phyloP scores from a whole-genome alignment of 441 rosid species.

The Syzygium malaccense region DNA sequence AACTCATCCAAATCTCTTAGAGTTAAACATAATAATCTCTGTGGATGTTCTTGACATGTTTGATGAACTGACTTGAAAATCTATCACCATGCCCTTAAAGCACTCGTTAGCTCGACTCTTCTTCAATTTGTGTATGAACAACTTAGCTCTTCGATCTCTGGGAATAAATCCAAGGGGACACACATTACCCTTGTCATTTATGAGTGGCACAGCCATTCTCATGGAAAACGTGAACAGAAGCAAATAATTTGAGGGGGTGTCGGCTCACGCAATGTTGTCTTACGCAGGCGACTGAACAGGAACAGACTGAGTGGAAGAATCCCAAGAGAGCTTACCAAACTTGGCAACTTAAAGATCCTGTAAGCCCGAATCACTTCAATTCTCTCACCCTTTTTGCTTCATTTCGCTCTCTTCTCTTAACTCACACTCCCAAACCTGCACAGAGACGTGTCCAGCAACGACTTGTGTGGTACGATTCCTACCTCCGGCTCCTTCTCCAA shows the following conservation, averaged over 20 bases:
- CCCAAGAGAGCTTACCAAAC: slow-evolving; percentile 55
- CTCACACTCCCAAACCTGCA: neutral
- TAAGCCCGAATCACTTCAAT: slow-evolving; percentile 10
- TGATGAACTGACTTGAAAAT: neutral
- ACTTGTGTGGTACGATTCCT: slow-evolving; percentile 69
- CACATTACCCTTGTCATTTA: neutral
- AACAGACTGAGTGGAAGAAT: slow-evolving; percentile 56
- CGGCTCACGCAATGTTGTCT: neutral
- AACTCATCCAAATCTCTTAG: neutral
- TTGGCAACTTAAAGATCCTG: slow-evolving; percentile 58
- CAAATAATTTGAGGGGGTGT: neutral
- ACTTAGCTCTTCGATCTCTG: neutral
- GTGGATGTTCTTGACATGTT: neutral
- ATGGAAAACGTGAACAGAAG: neutral
- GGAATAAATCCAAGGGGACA: neutral
- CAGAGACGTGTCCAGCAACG: slow-evolving; percentile 62
- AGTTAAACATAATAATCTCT: neutral
- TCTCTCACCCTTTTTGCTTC: neutral
- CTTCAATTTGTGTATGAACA: neutral
- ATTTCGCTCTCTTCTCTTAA: neutral
- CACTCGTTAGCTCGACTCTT: neutral
- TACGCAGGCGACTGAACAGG: slow-evolving; percentile 51
- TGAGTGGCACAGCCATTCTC: neutral
- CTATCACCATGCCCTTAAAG: neutral
- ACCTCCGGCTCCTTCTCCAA: slow-evolving; percentile 57